Conservation (phyloP, 495 filamentous ascomycete genomes). For the Hypoxylon lenormandii region DNA sequence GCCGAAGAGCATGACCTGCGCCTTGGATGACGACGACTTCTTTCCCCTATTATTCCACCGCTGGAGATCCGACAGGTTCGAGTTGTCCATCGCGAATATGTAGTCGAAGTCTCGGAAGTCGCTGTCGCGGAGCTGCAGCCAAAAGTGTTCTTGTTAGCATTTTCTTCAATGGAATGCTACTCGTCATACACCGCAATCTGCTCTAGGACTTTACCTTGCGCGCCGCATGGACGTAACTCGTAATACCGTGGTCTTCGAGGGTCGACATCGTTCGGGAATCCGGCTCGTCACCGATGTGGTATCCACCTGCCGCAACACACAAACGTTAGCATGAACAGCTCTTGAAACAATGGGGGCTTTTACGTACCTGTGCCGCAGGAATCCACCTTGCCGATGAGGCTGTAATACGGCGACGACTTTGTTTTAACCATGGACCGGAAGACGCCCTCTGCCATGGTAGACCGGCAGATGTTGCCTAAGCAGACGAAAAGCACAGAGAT, state of each 20-base stretch:
- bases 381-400: conserved; percentile 77
- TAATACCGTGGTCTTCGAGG: conserved; percentile 77
- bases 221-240: conserved; percentile 79
- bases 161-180: neutral
- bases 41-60: conserved; percentile 66
- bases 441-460: conserved; percentile 94
- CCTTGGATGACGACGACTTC: conserved; percentile 57
- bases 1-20: conserved; percentile 82
- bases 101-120: conserved; percentile 90
- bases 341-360: conserved; percentile 31
- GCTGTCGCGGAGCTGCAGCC: conserved; percentile 52
- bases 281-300: conserved; percentile 77
- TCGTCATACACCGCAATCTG: neutral
- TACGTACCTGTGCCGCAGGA: conserved; percentile 80
- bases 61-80: conserved; percentile 79
- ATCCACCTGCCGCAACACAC: conserved; percentile 64
- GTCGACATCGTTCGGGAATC: conserved; percentile 88
- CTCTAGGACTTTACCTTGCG: conserved; percentile 69
- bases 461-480: conserved; percentile 94
- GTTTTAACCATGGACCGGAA: conserved; percentile 78
- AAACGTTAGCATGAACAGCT: conserved; percentile 1
- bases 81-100: conserved; percentile 91
- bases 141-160: conserved; percentile 20
- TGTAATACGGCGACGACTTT: conserved; percentile 62
- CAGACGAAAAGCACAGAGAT: conserved; percentile 94